Conservation (phyloP, 164 flowering plant genomes). For the Dillenia suffruticosa region DNA sequence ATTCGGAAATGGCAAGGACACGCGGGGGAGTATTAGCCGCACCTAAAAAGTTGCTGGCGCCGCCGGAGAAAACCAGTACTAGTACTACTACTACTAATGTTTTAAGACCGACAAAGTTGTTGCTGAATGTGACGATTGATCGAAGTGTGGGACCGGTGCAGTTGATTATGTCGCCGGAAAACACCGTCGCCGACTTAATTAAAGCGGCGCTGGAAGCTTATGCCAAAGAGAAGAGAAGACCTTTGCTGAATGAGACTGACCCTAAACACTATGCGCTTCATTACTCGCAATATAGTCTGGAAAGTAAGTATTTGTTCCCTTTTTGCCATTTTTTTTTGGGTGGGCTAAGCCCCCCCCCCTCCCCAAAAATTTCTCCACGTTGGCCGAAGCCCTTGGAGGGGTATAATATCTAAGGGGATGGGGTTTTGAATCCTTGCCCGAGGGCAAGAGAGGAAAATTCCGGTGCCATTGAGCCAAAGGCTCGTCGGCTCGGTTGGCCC, state of each 20-base stretch:
- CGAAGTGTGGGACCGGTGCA: conserved; percentile 61
- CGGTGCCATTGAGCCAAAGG: too few relatives aligned
- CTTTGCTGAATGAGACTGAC: conserved; percentile 37
- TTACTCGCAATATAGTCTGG: conserved; percentile 61
- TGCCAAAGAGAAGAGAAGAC: conserved; percentile 58
- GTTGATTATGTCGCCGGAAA: conserved; percentile 56
- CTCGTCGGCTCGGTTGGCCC: too few relatives aligned
- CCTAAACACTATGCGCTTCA: conserved; percentile 54
- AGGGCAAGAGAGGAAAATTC: too few relatives aligned
- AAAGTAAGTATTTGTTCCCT: conserved; percentile 37
- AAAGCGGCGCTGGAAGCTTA: conserved; percentile 39
- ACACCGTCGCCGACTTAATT: conserved; percentile 46
- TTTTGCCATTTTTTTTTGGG: background rate
- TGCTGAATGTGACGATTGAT: conserved; percentile 60
- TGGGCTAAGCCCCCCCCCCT: too few relatives aligned
- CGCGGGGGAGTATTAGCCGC: too few relatives aligned
- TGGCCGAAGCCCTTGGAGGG: too few relatives aligned
- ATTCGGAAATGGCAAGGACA: too few relatives aligned
- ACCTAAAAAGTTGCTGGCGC: too few relatives aligned
- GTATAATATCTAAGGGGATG: too few relatives aligned
- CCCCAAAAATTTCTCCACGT: too few relatives aligned
- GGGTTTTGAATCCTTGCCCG: too few relatives aligned
- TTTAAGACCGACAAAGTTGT: conserved; percentile 36
- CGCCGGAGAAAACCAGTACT: background rate
- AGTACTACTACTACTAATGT: too few relatives aligned